Conservation (phyloP, 1,284 basidiomycete genomes). For the Papiliotrema fonsecae region DNA sequence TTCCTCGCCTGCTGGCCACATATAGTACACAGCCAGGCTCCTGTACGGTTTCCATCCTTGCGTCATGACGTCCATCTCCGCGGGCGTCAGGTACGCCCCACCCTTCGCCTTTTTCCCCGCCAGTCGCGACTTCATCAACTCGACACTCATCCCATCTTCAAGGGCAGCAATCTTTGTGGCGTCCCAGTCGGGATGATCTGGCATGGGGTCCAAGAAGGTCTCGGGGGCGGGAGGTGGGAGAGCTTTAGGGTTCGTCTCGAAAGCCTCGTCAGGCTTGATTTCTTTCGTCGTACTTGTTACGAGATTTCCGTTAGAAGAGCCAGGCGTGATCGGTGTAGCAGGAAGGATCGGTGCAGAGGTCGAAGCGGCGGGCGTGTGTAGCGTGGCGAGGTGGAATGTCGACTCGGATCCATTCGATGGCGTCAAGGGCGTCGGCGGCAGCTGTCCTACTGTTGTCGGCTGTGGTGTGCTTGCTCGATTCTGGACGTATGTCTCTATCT, state of each 20-base stretch:
- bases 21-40: constrained; percentile 57
- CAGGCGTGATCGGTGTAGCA: constrained; percentile 15
- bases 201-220: constrained; percentile 30
- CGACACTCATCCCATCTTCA: constrained; percentile 60
- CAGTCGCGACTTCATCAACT: constrained; percentile 60
- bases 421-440: constrained; percentile 25
- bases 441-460: neutral
- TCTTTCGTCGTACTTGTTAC: neutral
- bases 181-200: constrained; percentile 9
- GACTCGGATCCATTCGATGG: constrained; percentile 6
- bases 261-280: constrained; percentile 10
- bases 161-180: constrained; percentile 47
- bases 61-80: constrained; percentile 76
- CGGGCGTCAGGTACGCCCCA: constrained; percentile 69
- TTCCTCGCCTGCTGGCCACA: constrained; percentile 45
- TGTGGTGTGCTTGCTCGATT: constrained; percentile 6
- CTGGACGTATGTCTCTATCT: constrained; percentile 11
- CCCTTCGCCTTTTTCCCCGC: constrained; percentile 71
- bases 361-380: constrained; percentile 9
- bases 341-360: constrained; percentile 7
- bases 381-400: constrained; percentile 3
- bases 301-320: neutral
- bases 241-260: constrained; percentile 13
- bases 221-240: constrained; percentile 26
- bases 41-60: constrained; percentile 73